These are phyloP conservation scores for Tricholoma matsutake DNA, from an alignment of 768 basidiomycete genomes.

Conservation along the genomic window DNA sequence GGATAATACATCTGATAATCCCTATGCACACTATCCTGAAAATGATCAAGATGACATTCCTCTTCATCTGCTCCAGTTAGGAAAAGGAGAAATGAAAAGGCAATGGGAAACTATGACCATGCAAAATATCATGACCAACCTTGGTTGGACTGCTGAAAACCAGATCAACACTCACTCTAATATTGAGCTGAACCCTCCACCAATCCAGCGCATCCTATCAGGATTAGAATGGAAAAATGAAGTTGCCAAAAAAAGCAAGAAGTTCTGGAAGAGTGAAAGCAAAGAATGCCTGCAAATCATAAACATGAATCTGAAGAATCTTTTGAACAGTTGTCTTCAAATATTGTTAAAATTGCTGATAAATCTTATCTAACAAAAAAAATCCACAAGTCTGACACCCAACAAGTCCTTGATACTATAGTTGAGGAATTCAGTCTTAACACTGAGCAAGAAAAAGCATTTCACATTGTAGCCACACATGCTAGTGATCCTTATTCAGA, in stretches of 20 bases:
- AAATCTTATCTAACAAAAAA: too few species aligned
- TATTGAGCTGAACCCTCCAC: too few species aligned
- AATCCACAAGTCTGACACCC: too few species aligned
- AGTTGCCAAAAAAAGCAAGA: too few species aligned
- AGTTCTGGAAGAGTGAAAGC: neutral
- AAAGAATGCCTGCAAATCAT: constrained; percentile 3
- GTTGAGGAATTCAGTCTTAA: constrained; percentile 4
- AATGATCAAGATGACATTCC: neutral
- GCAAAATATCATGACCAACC: neutral
- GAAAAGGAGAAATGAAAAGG: neutral
- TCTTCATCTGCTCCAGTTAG: neutral
- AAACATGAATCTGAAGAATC: constrained; percentile 30
- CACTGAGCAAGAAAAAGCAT: neutral
- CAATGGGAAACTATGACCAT: too few species aligned
- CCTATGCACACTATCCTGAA: neutral
- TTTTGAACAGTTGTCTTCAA: constrained; percentile 5
- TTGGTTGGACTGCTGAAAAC: neutral
- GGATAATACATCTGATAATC: neutral
- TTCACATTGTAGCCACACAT: too few species aligned
- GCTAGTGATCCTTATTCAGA: too few species aligned
- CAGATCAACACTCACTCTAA: too few species aligned
- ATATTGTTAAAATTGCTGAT: too few species aligned
- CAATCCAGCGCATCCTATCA: too few species aligned
- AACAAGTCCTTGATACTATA: neutral
- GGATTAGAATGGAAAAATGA: too few species aligned